Evolutionary conservation across 768 basidiomycete genomes (phyloP).

Genomic region (Clitopilus hobsonii): DNA sequence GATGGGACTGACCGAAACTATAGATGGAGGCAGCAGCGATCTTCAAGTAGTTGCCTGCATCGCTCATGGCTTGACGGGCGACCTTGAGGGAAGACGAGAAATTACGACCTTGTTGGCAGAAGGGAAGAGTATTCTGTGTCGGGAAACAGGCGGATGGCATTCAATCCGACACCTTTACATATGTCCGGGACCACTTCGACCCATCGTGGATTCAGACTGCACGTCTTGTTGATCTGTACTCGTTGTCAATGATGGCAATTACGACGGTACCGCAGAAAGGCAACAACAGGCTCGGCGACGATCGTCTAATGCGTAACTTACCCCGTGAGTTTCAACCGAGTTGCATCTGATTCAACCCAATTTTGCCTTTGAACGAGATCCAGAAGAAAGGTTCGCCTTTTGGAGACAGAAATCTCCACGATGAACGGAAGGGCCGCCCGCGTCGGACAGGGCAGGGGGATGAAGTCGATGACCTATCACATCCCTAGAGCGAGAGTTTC

Average conservation of each 20-base stretch:
- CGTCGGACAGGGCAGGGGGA: neutral
- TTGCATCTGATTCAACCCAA: neutral
- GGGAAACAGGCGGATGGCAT: neutral
- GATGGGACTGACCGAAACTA: slow-evolving; percentile 11
- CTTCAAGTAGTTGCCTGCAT: slow-evolving; percentile 15
- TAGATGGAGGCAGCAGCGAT: slow-evolving; percentile 15
- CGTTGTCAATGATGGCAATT: neutral
- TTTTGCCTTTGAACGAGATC: neutral
- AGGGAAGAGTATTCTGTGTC: neutral
- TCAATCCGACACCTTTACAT: neutral
- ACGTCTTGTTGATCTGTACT: neutral
- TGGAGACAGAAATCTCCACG: neutral
- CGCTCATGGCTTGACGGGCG: neutral
- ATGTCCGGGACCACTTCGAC: no score
- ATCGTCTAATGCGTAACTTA: neutral
- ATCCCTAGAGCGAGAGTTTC: neutral
- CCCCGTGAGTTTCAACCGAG: neutral
- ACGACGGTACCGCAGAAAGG: neutral
- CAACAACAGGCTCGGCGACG: neutral
- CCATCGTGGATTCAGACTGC: neutral
- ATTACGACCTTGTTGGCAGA: neutral
- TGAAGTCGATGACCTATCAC: neutral
- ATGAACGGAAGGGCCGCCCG: neutral
- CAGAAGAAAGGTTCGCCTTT: neutral
- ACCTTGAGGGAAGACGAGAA: neutral